phyloP scores from a whole-genome alignment of 2,329 filamentous ascomycete genomes.

The Ophiostoma perfectum region DNA sequence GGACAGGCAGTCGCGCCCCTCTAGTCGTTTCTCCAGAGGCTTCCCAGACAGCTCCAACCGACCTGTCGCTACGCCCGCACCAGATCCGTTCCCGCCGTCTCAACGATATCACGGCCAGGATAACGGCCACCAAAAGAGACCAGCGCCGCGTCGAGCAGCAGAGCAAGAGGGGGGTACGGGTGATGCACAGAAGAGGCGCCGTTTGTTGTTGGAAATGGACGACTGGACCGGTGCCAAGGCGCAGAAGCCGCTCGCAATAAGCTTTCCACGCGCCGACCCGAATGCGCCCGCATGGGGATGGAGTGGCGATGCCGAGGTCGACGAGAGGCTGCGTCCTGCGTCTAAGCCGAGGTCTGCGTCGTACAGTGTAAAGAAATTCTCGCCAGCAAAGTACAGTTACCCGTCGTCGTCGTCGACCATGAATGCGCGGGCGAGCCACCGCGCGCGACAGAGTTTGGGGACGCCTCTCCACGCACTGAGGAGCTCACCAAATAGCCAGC shows the following conservation, averaged over 20 bases:
- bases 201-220: conserved; percentile 22
- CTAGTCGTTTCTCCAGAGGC: neutral
- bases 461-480: neutral
- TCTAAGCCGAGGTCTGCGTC: neutral
- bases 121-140: neutral
- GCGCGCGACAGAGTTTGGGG: neutral
- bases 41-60: neutral
- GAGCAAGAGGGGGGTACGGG: neutral
- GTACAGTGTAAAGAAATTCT: neutral
- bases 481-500: neutral
- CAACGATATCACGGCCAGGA: neutral
- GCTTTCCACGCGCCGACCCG: conserved; percentile 11
- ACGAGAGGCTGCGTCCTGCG: neutral
- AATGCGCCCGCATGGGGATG: conserved; percentile 24
- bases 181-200: neutral
- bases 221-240: conserved; percentile 26
- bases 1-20: neutral
- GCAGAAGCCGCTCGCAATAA: conserved; percentile 18
- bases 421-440: neutral
- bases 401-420: neutral
- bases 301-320: neutral
- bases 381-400: neutral
- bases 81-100: neutral
- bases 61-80: neutral
- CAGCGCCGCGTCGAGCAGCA: neutral